Evolutionary conservation across 768 basidiomycete genomes (phyloP), one percentile per base, ranked within the genome.

Genomic region (Tricholoma furcatifolium): DNA sequence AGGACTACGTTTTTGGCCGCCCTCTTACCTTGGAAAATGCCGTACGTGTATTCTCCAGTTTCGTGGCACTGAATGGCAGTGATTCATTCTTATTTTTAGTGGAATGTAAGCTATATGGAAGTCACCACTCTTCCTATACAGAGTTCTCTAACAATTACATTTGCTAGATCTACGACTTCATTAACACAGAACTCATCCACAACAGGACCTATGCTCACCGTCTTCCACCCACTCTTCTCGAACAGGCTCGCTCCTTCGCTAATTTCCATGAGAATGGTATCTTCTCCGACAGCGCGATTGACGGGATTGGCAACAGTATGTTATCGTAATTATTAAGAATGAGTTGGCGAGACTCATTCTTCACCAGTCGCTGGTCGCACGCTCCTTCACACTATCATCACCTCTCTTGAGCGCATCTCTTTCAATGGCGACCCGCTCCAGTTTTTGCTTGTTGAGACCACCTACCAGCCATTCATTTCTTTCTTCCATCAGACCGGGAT

Each of bases 391-490:
- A 83, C 85, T 23, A 75, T 95, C 68, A 72, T 93, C 46, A 70
- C 62, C 48, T 83, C 89, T 9, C 80, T 94, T 50, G 81, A 88
- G 63, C 84, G 83, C 62, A 86, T 95, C 66, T 81, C 87, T 41
- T 89, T 85, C 76, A 83, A 85, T 61, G 83, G 79, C 56, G 86
- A 91, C 71, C 85, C 89, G 41, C 81, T 93, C 47, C 85, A 89
- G 62, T 79, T 94, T 71, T 75, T 87, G 69, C 66, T 92, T 59
- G 76, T 91, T 60, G 82, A 89, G 71, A 85, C 86, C 14, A 88
- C 89, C 57, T 94, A 94, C 76, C 92, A 93, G 68, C 86, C 92
- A 12, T 91, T 95, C 81, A 85, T 93, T 63, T 92, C 90, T 4
- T 77, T 94, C 68, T 88, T 94, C 81, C 82, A 85, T 65, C 80